These are phyloP conservation scores for Dactylis glomerata DNA, from an alignment of 176 grass and related monocot species.

Conservation along the genomic window DNA sequence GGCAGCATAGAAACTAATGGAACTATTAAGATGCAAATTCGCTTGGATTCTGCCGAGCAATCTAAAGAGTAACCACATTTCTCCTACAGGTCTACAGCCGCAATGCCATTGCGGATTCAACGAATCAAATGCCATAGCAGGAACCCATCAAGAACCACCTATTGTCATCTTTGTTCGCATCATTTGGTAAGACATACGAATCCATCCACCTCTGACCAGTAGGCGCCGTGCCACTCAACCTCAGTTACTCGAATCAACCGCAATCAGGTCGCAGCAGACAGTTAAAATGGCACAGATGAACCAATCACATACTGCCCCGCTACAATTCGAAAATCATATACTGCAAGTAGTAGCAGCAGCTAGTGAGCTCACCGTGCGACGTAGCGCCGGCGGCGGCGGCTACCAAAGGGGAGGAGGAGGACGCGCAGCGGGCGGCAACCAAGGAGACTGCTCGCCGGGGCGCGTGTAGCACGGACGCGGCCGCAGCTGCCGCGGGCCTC, in stretches of 20 bases:
- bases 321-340: no score
- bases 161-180: not conserved
- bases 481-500: constrained; percentile 46
- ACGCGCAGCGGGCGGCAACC: constrained; percentile 37
- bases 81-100: not conserved
- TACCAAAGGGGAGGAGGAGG: constrained; percentile 25
- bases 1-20: not conserved
- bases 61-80: not conserved
- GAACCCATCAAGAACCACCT: not conserved
- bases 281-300: not conserved
- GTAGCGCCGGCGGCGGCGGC: constrained; percentile 21
- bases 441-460: constrained; percentile 13
- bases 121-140: not conserved
- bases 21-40: not conserved
- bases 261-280: not conserved
- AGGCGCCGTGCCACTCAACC: not conserved
- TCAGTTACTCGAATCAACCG: not conserved
- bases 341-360: not conserved
- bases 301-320: no score
- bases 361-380: constrained; percentile 38
- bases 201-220: not conserved
- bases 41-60: no score
- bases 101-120: not conserved
- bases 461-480: constrained; percentile 37
- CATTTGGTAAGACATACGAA: not conserved